Conservation (phyloP, 768 basidiomycete species). For the Leccinum fibrillosum region DNA sequence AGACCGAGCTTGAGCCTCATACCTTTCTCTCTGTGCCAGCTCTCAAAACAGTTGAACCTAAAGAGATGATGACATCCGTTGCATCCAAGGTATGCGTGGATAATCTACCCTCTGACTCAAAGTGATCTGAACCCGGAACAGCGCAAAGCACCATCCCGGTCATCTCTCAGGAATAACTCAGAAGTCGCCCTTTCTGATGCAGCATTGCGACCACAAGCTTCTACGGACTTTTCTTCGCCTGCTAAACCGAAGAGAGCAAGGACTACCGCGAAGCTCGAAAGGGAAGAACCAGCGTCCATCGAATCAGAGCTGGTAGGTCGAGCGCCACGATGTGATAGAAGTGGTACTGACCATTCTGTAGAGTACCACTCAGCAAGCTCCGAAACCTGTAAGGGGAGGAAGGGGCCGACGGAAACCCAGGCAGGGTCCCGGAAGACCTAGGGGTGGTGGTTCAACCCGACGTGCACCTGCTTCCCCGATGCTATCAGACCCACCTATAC, state of each 20-base stretch:
- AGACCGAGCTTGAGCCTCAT: slow-evolving; percentile 26
- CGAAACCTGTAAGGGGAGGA: slow-evolving; percentile 13
- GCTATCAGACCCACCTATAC: slow-evolving; percentile 12
- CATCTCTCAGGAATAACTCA: slow-evolving; percentile 13
- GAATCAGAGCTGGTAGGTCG: slow-evolving; percentile 20
- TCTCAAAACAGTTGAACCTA: slow-evolving; percentile 16
- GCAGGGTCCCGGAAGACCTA: slow-evolving; percentile 16
- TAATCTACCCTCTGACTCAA: background rate
- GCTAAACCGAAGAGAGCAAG: slow-evolving; percentile 31
- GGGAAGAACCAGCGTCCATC: slow-evolving; percentile 14
- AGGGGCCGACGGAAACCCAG: slow-evolving; percentile 26
- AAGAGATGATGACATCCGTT: slow-evolving; percentile 18
- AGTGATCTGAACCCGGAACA: slow-evolving; percentile 12
- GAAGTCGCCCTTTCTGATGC: slow-evolving; percentile 13
- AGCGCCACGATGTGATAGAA: background rate
- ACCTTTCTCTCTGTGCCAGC: background rate
- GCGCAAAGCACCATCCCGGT: slow-evolving; percentile 29
- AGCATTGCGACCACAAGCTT: slow-evolving; percentile 12
- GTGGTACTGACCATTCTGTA: slow-evolving; percentile 9
- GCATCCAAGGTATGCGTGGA: slow-evolving; percentile 18
- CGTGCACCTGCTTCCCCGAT: slow-evolving; percentile 14
- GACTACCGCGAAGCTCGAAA: slow-evolving; percentile 27
- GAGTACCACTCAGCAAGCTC: slow-evolving; percentile 9
- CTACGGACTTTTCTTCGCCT: slow-evolving; percentile 21
- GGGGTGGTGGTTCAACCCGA: slow-evolving; percentile 12